Evolutionary conservation across 257 asterid species (phyloP).

Genomic region (Hygrophila difformis): DNA sequence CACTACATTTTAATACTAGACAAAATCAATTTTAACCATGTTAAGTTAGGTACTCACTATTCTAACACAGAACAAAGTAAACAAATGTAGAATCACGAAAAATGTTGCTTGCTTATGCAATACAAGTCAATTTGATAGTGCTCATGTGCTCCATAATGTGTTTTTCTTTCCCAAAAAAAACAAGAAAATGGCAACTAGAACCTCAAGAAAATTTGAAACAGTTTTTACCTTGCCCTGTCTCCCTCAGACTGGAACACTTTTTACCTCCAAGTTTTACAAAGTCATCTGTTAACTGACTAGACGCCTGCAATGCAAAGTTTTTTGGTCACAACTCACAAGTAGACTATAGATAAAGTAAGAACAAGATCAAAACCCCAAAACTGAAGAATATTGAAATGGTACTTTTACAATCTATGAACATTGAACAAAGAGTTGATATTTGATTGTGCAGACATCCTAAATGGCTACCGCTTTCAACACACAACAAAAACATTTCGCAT

Average conservation of each 20-base stretch:
- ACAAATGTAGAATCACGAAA: background rate
- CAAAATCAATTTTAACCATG: background rate
- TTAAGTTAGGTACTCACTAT: background rate
- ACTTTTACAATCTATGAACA: background rate
- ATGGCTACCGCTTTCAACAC: background rate
- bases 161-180: constrained; percentile 4
- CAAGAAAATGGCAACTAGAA: constrained; percentile 7
- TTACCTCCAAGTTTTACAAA: constrained; percentile 67
- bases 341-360: no score
- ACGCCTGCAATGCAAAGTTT: constrained; percentile 36
- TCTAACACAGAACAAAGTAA: background rate
- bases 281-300: constrained; percentile 44
- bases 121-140: constrained; percentile 3
- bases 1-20: constrained; percentile 4
- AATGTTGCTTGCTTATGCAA: background rate
- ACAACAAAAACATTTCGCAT: background rate
- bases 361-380: no score
- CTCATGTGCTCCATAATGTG: background rate
- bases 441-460: background rate
- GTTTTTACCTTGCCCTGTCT: constrained; percentile 57
- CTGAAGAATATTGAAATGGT: no score
- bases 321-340: background rate
- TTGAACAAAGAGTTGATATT: constrained; percentile 1
- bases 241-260: constrained; percentile 42
- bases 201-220: constrained; percentile 4